Base-by-base conservation (phyloP, 768 basidiomycete species). In the Phlebiopsis flavidoalba region DNA sequence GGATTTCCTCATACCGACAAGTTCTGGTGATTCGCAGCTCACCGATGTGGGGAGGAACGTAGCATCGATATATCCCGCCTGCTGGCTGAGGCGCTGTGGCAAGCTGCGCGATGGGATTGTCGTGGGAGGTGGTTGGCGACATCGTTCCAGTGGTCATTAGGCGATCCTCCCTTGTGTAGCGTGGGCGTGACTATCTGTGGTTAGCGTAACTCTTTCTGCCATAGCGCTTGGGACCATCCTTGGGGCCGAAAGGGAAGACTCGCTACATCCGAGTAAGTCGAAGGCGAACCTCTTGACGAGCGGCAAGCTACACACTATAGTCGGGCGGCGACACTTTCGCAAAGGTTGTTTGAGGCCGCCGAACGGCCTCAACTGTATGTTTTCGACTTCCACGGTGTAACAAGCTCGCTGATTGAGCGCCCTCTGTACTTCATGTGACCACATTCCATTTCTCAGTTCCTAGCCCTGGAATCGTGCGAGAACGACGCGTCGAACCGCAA, bases 1-100 rank as follows among this genome's bases (percentile, higher is more conserved):
- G 89, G 86, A 0, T 83, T 92, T 51, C n/a, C n/a, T n/a, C 84
- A 88, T 64, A 72, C 77, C n/a, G 89, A 92, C 66, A 80, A 91
- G 74, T 68, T n/a, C n/a, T 91, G 5, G 79, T 89, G n/a, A 71
- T 91, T 74, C n/a, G n/a, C n/a, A 91, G 84, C 62, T 68, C 78
- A n/a, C n/a, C 0, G 81, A 83, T n/a, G 1, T 88, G 84, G 80
- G n/a, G 89, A 91, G 71, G 75, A 76, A 40, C 74, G 76, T 60
- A 77, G n/a, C n/a, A n/a, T n/a, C 73, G n/a, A 75, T 89, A 7
- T n/a, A n/a, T n/a, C n/a, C n/a, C n/a, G n/a, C 82, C 84, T 10
- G 73, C 67, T 0, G n/a, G n/a, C n/a, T n/a, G n/a, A n/a, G n/a
- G n/a, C n/a, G 88, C 88, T 3, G 70, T 91, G 35, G 72, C 73